Evolutionary conservation across 2,329 filamentous ascomycete genomes (phyloP).

Genomic region (Ramichloridium luteum): DNA sequence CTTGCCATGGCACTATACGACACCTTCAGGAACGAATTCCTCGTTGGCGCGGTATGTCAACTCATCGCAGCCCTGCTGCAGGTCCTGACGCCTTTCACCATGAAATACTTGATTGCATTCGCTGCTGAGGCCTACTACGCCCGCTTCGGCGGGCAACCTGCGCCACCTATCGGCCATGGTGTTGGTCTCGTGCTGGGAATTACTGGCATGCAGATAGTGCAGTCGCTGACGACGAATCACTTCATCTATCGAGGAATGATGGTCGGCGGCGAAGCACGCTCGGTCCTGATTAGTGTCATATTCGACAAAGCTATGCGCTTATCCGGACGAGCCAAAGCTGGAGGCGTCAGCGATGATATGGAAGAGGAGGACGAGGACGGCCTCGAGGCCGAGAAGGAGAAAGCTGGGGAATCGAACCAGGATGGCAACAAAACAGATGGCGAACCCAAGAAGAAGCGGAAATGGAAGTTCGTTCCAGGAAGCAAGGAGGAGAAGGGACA

Average conservation of each 20-base stretch:
- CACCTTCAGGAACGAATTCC: constrained; percentile 73
- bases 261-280: constrained; percentile 71
- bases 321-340: constrained; percentile 77
- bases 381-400: too few relatives aligned
- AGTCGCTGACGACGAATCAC: constrained; percentile 73
- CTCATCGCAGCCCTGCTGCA: constrained; percentile 58
- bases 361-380: constrained; percentile 16
- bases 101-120: constrained; percentile 79
- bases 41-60: constrained; percentile 68
- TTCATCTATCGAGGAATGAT: constrained; percentile 91
- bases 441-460: too few relatives aligned
- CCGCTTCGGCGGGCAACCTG: constrained; percentile 36
- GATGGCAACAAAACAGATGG: too few relatives aligned
- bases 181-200: constrained; percentile 77
- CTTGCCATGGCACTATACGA: constrained; percentile 75
- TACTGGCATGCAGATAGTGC: constrained; percentile 69
- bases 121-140: constrained; percentile 64
- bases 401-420: too few relatives aligned
- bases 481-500: constrained; percentile 40
- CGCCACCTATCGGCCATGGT: constrained; percentile 60
- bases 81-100: constrained; percentile 71
- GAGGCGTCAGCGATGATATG: constrained; percentile 43
- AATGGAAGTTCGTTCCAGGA: constrained; percentile 33
- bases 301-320: constrained; percentile 89
- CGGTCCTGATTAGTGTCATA: constrained; percentile 70